Evolutionary conservation across 164 flowering plant genomes (phyloP), one percentile per base, ranked within the genome.

Genomic region (Houttuynia cordata): DNA sequence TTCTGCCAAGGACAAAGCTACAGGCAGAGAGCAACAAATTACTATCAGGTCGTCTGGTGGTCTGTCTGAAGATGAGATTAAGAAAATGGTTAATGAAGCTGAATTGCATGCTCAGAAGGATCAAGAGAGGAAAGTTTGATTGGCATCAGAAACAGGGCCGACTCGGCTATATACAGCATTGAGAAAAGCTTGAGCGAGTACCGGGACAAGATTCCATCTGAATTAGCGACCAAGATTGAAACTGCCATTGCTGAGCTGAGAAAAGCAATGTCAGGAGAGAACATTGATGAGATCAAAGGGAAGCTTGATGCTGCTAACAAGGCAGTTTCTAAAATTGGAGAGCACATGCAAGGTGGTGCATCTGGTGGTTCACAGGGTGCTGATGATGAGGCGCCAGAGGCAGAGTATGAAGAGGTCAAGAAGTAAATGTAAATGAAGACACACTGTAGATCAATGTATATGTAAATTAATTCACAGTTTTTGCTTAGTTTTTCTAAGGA

Each of bases 1-100:
- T 41, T 63, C 68, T 22, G 74, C 74, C 42, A 64, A 56, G 47
- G 74, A 71, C 59, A 67, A 71, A 57, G 60, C 74, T 19, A 71
- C 70, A 19, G 64, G 57, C 3, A 71, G 63, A 52, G 74, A 60
- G 63, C 68, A 71, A 20, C 64, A 67, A 51, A 67, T 71, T 45
- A 67, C 74, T 20, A 62, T 70, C 56, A 19, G 62, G 39, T 58
- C 73, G 21, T 61, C 63, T 18, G 65, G 59, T 42, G 69, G 73
- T 20, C 39, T 70, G 4, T 61, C 66, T 21, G 66, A 70, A 21
- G 69, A 57, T 20, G 51, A 53, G 50, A 62, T 53, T 25, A 17
- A 62, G 23, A 62, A 53, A 47, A 53, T 53, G 65, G 65, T 53
- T 3, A 64, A 58, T 6, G 67, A 64, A 21, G 67, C 67, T 19